Evolutionary conservation across 108 stramenopile species (phyloP).

Genomic region (Conticribra guillardii): DNA sequence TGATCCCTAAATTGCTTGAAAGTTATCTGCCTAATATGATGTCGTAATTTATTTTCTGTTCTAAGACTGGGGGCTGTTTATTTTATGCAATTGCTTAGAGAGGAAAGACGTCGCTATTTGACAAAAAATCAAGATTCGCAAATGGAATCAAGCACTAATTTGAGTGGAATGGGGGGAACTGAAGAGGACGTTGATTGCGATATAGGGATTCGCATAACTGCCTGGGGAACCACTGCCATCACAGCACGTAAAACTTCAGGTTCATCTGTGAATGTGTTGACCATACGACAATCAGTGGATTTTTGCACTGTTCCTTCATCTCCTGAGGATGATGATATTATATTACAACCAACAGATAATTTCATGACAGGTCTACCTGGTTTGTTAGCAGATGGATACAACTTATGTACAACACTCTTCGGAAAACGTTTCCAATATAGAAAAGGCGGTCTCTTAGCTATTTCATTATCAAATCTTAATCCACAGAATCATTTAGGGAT

Average conservation of each 20-base stretch:
- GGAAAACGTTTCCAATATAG: conserved; percentile 50
- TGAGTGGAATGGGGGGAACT: conserved; percentile 2
- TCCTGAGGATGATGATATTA: conserved; percentile 4
- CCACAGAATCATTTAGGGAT: conserved; percentile 76
- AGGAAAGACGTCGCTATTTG: conserved; percentile 21
- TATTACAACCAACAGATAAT: neutral
- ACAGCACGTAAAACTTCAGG: conserved; percentile 62
- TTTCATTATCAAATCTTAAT: conserved; percentile 71
- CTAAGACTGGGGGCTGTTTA: conserved; percentile 70
- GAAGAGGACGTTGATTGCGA: neutral
- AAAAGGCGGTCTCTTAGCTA: conserved; percentile 62
- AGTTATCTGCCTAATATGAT: too few relatives aligned
- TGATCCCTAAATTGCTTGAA: too few relatives aligned
- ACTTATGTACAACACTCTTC: conserved; percentile 53
- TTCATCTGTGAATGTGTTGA: conserved; percentile 56
- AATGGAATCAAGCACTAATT: neutral
- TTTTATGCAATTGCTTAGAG: conserved; percentile 48
- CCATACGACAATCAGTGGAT: conserved; percentile 61
- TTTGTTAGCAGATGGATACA: conserved; percentile 26
- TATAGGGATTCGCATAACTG: conserved; percentile 47
- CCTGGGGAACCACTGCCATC: conserved; percentile 73
- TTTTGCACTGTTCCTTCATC: conserved; percentile 57
- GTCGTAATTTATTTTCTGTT: too few relatives aligned
- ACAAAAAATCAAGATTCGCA: neutral
- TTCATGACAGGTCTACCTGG: neutral